These are phyloP conservation scores for Coemansia sp. DNA, from an alignment of 192 early-diverging fungal genomes.

Conservation along the genomic window DNA sequence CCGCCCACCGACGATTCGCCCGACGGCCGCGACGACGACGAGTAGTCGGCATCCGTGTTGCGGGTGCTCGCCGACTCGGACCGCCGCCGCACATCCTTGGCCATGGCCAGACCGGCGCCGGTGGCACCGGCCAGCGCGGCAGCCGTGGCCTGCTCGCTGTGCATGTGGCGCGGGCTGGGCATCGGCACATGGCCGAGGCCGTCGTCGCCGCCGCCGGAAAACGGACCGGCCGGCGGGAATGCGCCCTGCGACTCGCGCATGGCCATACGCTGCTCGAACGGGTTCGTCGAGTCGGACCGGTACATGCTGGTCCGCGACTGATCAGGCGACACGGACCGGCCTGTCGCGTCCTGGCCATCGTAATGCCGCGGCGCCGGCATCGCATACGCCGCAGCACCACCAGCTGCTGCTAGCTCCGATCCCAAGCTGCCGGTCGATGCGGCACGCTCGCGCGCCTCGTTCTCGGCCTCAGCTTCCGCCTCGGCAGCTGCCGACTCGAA, in stretches of 20 bases:
- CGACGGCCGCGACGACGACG: constrained; percentile 42
- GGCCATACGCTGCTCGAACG: constrained; percentile 50
- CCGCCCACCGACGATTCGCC: constrained; percentile 36
- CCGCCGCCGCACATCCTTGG: constrained; percentile 23
- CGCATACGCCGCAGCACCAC: constrained; percentile 2
- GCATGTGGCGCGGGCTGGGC: constrained; percentile 27
- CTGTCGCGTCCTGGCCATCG: constrained; percentile 5
- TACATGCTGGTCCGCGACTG: constrained; percentile 30
- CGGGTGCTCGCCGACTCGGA: constrained; percentile 44
- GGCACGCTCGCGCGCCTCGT: constrained; percentile 34
- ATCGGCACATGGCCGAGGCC: constrained; percentile 39
- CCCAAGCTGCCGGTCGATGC: constrained; percentile 22
- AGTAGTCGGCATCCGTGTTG: constrained; percentile 20
- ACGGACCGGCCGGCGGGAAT: constrained; percentile 50
- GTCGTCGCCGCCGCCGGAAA: constrained; percentile 20
- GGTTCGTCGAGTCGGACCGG: constrained; percentile 46
- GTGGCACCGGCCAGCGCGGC: constrained; percentile 30
- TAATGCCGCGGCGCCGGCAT: constrained; percentile 33
- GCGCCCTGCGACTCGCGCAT: constrained; percentile 45
- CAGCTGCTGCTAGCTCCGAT: constrained; percentile 6
- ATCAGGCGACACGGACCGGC: constrained; percentile 13
- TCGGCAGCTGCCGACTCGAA: constrained; percentile 47
- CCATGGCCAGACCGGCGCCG: not conserved
- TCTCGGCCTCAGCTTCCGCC: constrained; percentile 45
- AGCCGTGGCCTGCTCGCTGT: constrained; percentile 33